Evolutionary conservation across 768 basidiomycete genomes (phyloP).

Genomic region (Mycena rosella): DNA sequence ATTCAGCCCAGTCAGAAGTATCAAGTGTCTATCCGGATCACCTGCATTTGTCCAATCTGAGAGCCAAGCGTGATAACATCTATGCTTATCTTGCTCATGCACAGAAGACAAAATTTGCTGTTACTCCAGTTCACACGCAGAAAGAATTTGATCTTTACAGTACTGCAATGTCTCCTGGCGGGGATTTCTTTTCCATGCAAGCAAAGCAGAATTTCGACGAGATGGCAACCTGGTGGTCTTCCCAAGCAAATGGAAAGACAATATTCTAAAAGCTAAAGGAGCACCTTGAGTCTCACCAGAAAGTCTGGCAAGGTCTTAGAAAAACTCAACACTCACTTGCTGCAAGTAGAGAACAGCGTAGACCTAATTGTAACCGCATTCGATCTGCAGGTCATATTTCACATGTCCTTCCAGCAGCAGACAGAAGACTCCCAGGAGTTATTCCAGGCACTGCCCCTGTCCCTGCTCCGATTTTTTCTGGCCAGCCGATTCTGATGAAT

Average conservation of each 20-base stretch:
- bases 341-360: not conserved
- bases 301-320: not conserved
- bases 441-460: too few species aligned
- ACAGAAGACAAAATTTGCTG: not conserved
- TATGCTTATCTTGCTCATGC: not conserved
- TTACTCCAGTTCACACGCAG: not conserved
- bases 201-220: not conserved
- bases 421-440: too few species aligned
- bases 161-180: not conserved
- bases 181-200: not conserved
- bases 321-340: not conserved
- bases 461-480: too few species aligned
- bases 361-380: not conserved
- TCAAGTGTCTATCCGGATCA: not conserved
- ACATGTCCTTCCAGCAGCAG: not conserved
- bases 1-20: not conserved
- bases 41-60: not conserved
- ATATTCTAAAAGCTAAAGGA: not conserved
- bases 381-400: not conserved
- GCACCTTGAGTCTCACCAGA: not conserved
- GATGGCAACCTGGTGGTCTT: not conserved
- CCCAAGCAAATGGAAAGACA: not conserved
- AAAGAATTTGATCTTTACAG: not conserved
- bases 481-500: too few species aligned
- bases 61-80: not conserved